Evolutionary conservation across 345 rosid species (phyloP), one percentile per base, ranked within the genome.

Genomic region (Hibiscus mutabilis): DNA sequence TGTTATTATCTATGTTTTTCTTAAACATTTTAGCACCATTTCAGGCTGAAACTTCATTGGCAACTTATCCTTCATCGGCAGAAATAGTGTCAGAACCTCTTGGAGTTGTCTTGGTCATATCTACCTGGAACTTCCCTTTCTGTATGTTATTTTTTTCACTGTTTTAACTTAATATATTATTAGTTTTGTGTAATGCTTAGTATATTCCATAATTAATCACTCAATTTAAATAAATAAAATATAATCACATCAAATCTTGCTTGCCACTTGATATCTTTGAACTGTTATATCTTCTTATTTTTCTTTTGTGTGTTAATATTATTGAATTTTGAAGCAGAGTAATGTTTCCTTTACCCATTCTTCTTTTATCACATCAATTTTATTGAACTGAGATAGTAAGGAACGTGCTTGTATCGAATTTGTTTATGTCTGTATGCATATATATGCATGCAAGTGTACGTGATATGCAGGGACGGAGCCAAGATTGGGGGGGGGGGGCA

Each of bases 61-160:
- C 89, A 65, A 90, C 96, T 7, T 88, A 78, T 74, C 98, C 95
- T 2, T 92, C 96, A 0, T 86, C 93, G 6, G 96, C 96, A 71
- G 84, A 90, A 83, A 88, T 92, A 60, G 89, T 88, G 29, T 73
- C 95, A 21, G 98, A 92, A 75, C 95, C 98, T 1, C 82, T 90
- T 5, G 98, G 98, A 53, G 87, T 85, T 67, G 91, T 88, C 46
- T 73, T 90, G 81, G 78, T 92, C 78, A 87, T 92, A 77, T 90
- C 98, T 42, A 74, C 98, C 31, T 92, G 98, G 96, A 92, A 90
- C 68, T 90, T 80, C 68, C 98, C 95, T 27, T 86, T 90, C 73
- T 12, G 98, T 90, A 83, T 60, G 90, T 71, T 63, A 6, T 47
- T 51, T 49, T n/a, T 16, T 72, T 18, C 55, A 12, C 5, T 18